Conservation (phyloP, 768 basidiomycete genomes). For the Leccinum truebloodii region DNA sequence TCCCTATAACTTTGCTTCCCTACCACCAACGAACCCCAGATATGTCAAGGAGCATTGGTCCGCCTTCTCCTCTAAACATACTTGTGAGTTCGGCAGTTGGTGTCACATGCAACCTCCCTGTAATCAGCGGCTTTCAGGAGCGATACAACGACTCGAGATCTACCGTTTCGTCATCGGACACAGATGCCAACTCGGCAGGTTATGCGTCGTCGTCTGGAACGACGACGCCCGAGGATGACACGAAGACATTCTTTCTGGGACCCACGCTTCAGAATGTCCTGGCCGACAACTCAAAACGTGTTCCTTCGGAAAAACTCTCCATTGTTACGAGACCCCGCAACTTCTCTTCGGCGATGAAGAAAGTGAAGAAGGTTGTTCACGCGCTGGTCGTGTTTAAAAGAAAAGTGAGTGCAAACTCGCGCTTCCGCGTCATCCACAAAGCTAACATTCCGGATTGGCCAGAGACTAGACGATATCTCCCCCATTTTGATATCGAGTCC, state of each 20-base stretch:
- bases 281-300: constrained; percentile 4
- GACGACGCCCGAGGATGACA: constrained; percentile 35
- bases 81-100: constrained; percentile 3
- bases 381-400: constrained; percentile 26
- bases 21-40: background rate
- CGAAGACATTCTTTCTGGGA: constrained; percentile 24
- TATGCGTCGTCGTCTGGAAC: constrained; percentile 33
- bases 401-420: constrained; percentile 19
- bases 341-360: constrained; percentile 25
- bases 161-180: constrained; percentile 23
- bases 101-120: background rate
- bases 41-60: constrained; percentile 12
- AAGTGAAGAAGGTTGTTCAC: constrained; percentile 21
- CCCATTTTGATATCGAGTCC: constrained; percentile 28
- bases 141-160: constrained; percentile 8
- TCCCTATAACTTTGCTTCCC: background rate
- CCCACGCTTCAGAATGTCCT: constrained; percentile 8
- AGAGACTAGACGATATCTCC: constrained; percentile 28
- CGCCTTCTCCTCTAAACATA: constrained; percentile 16
- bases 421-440: background rate
- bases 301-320: constrained; percentile 4
- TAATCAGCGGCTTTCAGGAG: background rate
- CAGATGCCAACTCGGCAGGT: constrained; percentile 20
- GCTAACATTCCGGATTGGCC: background rate
- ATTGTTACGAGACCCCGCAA: constrained; percentile 15